Base-by-base conservation (phyloP, 1,284 basidiomycete genomes). In the Waitea zeae region DNA sequence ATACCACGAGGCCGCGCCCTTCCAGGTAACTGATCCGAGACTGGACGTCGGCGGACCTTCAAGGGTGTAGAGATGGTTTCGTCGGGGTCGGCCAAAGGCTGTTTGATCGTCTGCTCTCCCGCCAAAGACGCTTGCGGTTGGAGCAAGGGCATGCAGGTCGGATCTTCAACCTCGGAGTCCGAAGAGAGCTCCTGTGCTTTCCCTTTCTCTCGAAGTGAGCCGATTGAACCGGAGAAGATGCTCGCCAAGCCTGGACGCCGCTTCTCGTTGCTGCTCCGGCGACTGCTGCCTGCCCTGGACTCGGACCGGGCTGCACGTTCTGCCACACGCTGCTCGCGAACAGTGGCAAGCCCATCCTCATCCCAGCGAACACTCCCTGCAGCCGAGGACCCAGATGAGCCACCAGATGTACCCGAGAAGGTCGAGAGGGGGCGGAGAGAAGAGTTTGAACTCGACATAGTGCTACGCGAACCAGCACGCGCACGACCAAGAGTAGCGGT, bases 1-100 rank as follows among this genome's bases (percentile, higher is more conserved):
- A 76, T 57, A 2, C 59, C 60, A 28, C 53, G 53, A 0, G 74
- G 70, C 31, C 68, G 56, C 14, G 52, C 51, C 30, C 46, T 55
- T 3, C 60, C 62, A 12, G 72, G 49, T 43, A 70, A 45, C 48
- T 80, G 74, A 43, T 83, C 80, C 1, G 75, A 79, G 30, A 71
- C 42, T 0, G 79, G 76, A 12, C 77, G 57, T 4, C 57, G 50
- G 7, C 72, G 58, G n/a, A n/a, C n/a, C n/a, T n/a, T n/a, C n/a
- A n/a, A n/a, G n/a, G n/a, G n/a, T n/a, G n/a, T n/a, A n/a, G n/a
- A 0, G 56, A 46, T 31, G 55, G 60, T 54, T 67, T 74, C 18
- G 59, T 44, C 0, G 76, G 71, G 1, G 72, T 77, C 39, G 44
- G 52, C 34, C 39, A 34, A 5, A 37, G 26, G 17, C 42, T 44